Conservation (phyloP, 1,284 basidiomycete species). For the Trichosporon sp. region DNA sequence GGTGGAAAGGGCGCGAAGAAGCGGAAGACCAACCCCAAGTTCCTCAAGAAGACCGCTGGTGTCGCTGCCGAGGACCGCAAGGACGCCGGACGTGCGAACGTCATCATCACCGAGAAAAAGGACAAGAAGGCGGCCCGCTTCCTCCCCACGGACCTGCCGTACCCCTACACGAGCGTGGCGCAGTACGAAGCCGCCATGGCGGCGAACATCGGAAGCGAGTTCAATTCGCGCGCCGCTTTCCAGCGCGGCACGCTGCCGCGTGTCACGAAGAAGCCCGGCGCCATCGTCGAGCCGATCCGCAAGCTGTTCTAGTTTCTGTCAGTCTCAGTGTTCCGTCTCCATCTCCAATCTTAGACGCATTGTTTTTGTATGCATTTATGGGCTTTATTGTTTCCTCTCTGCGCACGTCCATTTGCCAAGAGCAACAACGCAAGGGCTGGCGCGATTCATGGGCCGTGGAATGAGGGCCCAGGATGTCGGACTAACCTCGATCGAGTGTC, state of each 20-base stretch:
- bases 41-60: constrained; percentile 79
- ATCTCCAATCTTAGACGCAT: neutral
- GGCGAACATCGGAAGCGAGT: constrained; percentile 81
- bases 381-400: neutral
- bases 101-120: constrained; percentile 91
- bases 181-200: constrained; percentile 85
- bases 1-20: constrained; percentile 71
- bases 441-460: neutral
- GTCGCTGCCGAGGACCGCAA: constrained; percentile 75
- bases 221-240: constrained; percentile 88
- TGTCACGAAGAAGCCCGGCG: constrained; percentile 83
- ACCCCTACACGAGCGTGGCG: constrained; percentile 85
- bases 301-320: constrained; percentile 60
- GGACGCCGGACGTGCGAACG: constrained; percentile 78
- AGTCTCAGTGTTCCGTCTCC: neutral
- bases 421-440: no score
- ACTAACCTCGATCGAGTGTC: neutral
- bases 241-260: constrained; percentile 79
- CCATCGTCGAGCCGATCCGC: constrained; percentile 72
- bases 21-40: constrained; percentile 57
- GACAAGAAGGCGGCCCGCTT: constrained; percentile 93
- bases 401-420: neutral
- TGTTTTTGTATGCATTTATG: constrained; percentile 18
- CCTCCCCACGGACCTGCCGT: constrained; percentile 81
- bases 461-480: neutral